Evolutionary conservation across 2,329 filamentous ascomycete genomes (phyloP), one percentile per base, ranked within the genome.

Genomic region (Aspergillus tubingensis): DNA sequence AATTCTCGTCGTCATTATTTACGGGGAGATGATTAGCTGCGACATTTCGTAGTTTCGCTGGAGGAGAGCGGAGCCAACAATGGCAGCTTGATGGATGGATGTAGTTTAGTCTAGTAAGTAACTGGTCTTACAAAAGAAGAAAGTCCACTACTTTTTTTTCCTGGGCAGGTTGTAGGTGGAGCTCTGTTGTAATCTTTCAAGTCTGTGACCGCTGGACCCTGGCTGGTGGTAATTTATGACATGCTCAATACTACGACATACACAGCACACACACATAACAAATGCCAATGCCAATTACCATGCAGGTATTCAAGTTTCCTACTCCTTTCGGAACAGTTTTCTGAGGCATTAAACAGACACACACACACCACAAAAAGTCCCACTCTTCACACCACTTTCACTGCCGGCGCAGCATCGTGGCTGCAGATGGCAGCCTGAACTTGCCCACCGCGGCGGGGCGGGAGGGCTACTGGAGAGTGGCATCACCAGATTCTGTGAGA

Each of bases 1-100:
- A 73, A 77, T 76, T 75, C 69, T 76, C 75, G 74, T 76, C 68
- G 70, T 72, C 61, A 63, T 66, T 66, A 58, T 49, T 56, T 23
- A 30, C 23, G 13, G 11, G 25, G 17, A 19, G 15, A 15, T 47
- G 36, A 54, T 59, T 61, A 59, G 41, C 41, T 44, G 41, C 41
- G 11, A 36, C 32, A 36, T 36, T 36, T 13, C 32, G 32, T 11
- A 36, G 32, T 36, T 36, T 36, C 25, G 32, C 32, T 36, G 32
- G 11, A 36, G 30, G 30, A 8, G 32, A 36, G 32, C 56, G 55
- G 58, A 53, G 32, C 50, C 50, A 53, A 53, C 50, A 53, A 55
- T 55, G 41, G 53, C 25, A 21, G 25, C n/a, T 21, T 19, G 17
- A 21, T 44, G 41, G 41, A 44, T 44, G 30, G 41, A 44, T 44